Percentiles rank a stretch among this genome's conserved stretches.
These are phyloP conservation scores for Phytophthora cryptogea DNA, from an alignment of 352 stramenopile genomes.

Conservation along the genomic window DNA sequence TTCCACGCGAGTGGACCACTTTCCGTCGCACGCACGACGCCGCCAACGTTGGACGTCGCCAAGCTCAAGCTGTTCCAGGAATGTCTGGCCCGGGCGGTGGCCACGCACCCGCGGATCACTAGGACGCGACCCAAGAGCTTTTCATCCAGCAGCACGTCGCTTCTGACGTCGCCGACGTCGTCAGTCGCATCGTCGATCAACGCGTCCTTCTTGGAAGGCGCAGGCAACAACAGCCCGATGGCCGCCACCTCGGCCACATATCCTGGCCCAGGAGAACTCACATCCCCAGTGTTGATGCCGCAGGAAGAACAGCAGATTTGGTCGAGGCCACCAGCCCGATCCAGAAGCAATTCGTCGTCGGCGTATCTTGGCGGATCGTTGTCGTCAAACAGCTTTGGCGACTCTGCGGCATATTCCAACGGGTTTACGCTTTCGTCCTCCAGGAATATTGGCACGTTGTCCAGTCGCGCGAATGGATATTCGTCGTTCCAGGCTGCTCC, in stretches of 20 bases:
- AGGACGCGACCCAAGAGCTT: constrained; percentile 59
- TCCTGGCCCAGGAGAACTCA: constrained; percentile 24
- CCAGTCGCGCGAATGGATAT: constrained; percentile 29
- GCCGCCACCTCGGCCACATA: constrained; percentile 31
- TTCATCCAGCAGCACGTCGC: constrained; percentile 60
- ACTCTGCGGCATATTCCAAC: constrained; percentile 26
- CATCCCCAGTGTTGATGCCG: constrained; percentile 37
- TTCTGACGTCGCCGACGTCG: constrained; percentile 71
- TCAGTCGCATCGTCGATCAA: constrained; percentile 68
- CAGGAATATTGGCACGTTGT: constrained; percentile 22
- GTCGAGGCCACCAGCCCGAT: constrained; percentile 26
- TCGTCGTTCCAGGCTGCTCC: constrained; percentile 32
- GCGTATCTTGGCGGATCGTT: constrained; percentile 37
- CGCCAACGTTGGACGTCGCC: constrained; percentile 57
- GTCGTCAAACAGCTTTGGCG: constrained; percentile 34
- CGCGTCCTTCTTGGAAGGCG: constrained; percentile 56
- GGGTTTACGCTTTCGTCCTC: constrained; percentile 25
- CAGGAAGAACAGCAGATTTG: constrained; percentile 42
- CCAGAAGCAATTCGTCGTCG: constrained; percentile 51
- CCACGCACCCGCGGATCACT: constrained; percentile 14
- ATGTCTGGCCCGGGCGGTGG: constrained; percentile 33
- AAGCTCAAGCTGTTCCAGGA: constrained; percentile 76
- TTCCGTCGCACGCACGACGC: constrained; percentile 48
- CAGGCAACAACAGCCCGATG: constrained; percentile 34
- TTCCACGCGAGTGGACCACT: constrained; percentile 47